These are phyloP conservation scores for Moesziomyces sp. DNA, from an alignment of 1,284 basidiomycete species.

Conservation along the genomic window DNA sequence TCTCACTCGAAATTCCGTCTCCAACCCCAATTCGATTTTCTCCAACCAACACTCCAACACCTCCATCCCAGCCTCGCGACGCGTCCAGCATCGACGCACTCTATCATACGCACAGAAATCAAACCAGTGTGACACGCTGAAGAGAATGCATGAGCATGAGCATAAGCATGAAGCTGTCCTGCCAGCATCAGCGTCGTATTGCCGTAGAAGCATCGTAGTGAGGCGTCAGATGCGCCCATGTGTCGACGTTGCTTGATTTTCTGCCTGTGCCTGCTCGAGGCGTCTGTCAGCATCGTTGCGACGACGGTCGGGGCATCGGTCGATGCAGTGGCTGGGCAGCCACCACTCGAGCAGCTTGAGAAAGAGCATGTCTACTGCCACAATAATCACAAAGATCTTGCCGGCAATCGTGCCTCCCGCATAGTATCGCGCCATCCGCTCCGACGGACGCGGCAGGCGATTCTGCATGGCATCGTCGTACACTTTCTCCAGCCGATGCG, in stretches of 20 bases:
- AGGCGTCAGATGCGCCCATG: no score
- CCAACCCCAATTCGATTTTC: neutral
- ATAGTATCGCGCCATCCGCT: conserved; percentile 70
- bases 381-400: conserved; percentile 80
- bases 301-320: conserved; percentile 23
- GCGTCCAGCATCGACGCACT: no score
- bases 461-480: conserved; percentile 77
- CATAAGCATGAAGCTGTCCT: no score
- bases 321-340: conserved; percentile 24
- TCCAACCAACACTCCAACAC: no score
- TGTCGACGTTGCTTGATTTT: neutral
- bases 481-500: conserved; percentile 82
- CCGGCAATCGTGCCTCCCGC: conserved; percentile 78
- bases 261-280: neutral
- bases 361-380: conserved; percentile 83
- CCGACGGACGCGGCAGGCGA: conserved; percentile 33
- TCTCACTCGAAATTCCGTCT: no score
- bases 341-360: conserved; percentile 76
- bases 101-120: no score
- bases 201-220: no score
- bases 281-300: neutral
- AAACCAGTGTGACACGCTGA: no score
- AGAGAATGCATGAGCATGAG: no score
- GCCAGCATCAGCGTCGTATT: no score
- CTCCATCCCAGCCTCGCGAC: no score